These are phyloP conservation scores for Cadophora gregata DNA, from an alignment of 2,329 filamentous ascomycete species.

Conservation along the genomic window DNA sequence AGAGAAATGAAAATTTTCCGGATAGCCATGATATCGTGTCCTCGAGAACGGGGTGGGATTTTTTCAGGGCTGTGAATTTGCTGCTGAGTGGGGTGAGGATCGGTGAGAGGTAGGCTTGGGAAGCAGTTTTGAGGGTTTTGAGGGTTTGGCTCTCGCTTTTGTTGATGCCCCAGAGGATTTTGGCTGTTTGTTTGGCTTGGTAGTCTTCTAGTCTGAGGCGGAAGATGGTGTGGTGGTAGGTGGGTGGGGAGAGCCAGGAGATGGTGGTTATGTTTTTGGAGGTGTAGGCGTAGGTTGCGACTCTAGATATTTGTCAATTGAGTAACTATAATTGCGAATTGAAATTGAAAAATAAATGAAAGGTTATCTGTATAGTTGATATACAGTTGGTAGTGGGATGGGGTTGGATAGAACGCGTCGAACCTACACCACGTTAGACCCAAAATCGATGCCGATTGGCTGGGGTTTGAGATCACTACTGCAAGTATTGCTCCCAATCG, in stretches of 20 bases:
- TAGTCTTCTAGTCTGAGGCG: background rate
- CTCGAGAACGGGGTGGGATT: background rate
- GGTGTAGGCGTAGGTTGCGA: background rate
- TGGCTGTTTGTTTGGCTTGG: background rate
- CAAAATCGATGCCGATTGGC: constrained; percentile 2
- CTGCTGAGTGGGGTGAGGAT: background rate
- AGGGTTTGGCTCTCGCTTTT: background rate
- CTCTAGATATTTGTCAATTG: background rate
- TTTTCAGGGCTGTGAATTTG: background rate
- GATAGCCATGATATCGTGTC: background rate
- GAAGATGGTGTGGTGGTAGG: background rate
- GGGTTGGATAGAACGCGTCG: background rate
- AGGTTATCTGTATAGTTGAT: too few relatives aligned
- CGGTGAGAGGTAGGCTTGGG: background rate
- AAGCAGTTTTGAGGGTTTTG: background rate
- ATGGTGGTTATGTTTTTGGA: background rate
- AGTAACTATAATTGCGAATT: background rate
- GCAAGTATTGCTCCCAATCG: background rate
- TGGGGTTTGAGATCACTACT: background rate
- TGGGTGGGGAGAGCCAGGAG: background rate
- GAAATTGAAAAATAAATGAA: too few relatives aligned
- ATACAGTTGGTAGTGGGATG: too few relatives aligned
- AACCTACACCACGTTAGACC: background rate
- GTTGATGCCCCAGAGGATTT: background rate
- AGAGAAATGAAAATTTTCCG: background rate